Conservation (phyloP, 371 early-diverging fungal species). For the Rhizopus delemar region DNA sequence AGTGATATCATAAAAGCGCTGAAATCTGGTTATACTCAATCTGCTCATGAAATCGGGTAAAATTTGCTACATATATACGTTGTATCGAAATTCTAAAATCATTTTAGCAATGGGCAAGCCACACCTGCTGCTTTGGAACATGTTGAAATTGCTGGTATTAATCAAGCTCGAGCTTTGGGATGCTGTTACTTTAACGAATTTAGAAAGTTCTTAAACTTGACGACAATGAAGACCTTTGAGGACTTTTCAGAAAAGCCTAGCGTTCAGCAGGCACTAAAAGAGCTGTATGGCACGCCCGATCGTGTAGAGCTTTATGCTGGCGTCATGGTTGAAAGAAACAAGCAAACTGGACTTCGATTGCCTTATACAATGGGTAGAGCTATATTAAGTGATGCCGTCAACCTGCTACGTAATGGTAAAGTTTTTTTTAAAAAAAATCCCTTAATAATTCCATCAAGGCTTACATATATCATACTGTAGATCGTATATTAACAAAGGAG, state of each 20-base stretch:
- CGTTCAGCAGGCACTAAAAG: constrained; percentile 43
- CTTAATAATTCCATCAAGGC: background rate
- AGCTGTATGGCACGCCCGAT: constrained; percentile 46
- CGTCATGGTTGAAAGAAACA: constrained; percentile 45
- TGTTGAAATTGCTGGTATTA: constrained; percentile 53
- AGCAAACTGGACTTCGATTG: constrained; percentile 41
- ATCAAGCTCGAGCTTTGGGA: constrained; percentile 37
- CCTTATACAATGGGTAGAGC: constrained; percentile 54
- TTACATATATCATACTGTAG: constrained; percentile 6
- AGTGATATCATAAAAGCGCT: constrained; percentile 30
- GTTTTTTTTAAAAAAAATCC: background rate
- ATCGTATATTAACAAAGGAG: constrained; percentile 35
- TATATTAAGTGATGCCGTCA: constrained; percentile 56
- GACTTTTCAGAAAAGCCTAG: constrained; percentile 44
- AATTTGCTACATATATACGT: background rate
- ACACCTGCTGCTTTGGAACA: constrained; percentile 43
- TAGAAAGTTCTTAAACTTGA: constrained; percentile 42
- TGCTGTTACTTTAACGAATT: constrained; percentile 54
- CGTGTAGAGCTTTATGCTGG: constrained; percentile 56
- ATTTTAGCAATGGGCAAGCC: constrained; percentile 42
- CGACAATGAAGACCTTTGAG: constrained; percentile 36
- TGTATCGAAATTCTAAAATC: background rate
- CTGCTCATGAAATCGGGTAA: constrained; percentile 38
- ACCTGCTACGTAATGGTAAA: constrained; percentile 53
- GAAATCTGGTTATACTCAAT: constrained; percentile 31